Evolutionary conservation across 202 grass and related monocot genomes (phyloP).

Genomic region (Cymbopogon flexuosus): DNA sequence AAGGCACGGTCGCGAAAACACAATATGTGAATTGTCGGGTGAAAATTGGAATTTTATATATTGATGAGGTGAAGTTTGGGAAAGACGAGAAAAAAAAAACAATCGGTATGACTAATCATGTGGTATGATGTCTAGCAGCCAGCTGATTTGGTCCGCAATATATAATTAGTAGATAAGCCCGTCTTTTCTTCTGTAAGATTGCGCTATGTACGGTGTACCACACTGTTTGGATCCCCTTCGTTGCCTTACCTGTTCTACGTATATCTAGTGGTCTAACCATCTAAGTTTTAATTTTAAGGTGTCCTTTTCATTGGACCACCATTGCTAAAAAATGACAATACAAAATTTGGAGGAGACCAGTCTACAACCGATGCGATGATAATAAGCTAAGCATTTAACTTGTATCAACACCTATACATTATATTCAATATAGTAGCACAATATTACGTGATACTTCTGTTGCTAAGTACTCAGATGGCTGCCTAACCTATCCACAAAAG

Average conservation of each 20-base stretch:
- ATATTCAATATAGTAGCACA: background rate
- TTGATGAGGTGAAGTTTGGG: background rate
- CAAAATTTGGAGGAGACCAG: background rate
- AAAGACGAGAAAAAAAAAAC: background rate
- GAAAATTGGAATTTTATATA: background rate
- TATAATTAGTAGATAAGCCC: conserved; percentile 14
- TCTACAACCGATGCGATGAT: background rate
- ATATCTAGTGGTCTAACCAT: background rate
- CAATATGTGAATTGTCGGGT: too few relatives aligned
- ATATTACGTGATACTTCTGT: background rate
- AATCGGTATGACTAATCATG: background rate
- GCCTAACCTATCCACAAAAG: background rate
- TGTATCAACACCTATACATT: background rate
- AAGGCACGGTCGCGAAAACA: too few relatives aligned
- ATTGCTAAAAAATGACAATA: background rate
- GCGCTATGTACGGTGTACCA: background rate
- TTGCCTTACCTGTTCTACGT: background rate
- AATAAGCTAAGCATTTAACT: background rate
- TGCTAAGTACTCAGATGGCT: background rate
- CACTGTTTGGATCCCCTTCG: background rate
- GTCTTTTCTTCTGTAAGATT: conserved; percentile 7
- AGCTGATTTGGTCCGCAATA: background rate
- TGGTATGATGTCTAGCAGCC: background rate
- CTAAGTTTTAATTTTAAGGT: background rate
- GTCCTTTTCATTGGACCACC: conserved; percentile 23